A percentile compares a stretch with the other conserved stretches of the same genome.
Conservation (phyloP, 148 eudicot species). For the Polygonum maritimum region DNA sequence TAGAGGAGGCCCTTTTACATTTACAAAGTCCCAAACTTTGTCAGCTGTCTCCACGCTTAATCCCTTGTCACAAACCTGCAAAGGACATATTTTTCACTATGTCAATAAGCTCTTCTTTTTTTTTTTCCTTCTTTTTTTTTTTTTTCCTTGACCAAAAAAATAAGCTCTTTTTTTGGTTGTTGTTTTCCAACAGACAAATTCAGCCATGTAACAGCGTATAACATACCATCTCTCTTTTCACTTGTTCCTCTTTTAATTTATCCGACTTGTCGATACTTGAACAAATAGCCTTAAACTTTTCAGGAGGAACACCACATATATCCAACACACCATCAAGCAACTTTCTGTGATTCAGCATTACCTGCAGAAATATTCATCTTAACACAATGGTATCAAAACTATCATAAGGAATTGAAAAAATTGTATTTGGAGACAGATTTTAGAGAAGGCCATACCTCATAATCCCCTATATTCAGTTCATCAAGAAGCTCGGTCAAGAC, state of each 20-base stretch:
- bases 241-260: slow-evolving; percentile 85
- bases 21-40: slow-evolving; percentile 67
- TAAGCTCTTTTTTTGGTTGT: no score
- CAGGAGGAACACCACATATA: slow-evolving; percentile 86
- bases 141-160: no score
- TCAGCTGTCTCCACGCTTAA: slow-evolving; percentile 62
- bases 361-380: slow-evolving; percentile 28
- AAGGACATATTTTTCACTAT: no score
- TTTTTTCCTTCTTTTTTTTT: no score
- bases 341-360: slow-evolving; percentile 89
- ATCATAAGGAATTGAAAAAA: neutral
- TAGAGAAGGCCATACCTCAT: slow-evolving; percentile 54
- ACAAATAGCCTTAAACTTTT: slow-evolving; percentile 87
- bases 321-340: slow-evolving; percentile 90
- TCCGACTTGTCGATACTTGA: slow-evolving; percentile 98
- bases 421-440: neutral
- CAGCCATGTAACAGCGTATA: no score
- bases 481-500: slow-evolving; percentile 82
- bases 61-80: slow-evolving; percentile 91
- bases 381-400: neutral
- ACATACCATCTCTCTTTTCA: slow-evolving; percentile 81
- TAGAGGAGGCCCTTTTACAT: slow-evolving; percentile 71
- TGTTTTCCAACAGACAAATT: no score
- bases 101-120: no score
- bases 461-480: slow-evolving; percentile 76